Evolutionary conservation across 2,329 filamentous ascomycete genomes (phyloP).

Genomic region (Fusarium paranaense): DNA sequence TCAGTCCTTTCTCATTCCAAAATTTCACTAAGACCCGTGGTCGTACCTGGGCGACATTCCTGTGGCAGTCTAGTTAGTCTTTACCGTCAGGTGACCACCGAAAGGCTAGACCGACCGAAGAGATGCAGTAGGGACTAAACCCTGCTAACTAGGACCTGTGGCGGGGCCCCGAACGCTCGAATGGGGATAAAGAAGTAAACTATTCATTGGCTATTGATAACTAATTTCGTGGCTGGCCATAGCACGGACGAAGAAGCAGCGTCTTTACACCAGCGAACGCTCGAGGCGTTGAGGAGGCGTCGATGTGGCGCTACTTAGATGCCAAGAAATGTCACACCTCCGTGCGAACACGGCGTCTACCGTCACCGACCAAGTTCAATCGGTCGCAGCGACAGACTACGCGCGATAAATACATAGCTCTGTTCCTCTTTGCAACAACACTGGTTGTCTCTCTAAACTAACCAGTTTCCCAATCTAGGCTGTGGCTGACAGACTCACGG

Average conservation of each 20-base stretch:
- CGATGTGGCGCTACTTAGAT: not conserved
- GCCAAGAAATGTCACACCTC: constrained; percentile 7
- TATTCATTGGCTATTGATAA: not conserved
- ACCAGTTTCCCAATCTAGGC: not conserved
- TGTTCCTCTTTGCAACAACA: not conserved
- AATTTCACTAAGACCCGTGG: no score
- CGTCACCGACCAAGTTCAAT: not conserved
- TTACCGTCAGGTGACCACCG: no score
- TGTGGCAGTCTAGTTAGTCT: no score
- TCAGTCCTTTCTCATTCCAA: no score
- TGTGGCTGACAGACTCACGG: not conserved
- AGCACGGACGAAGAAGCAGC: not conserved
- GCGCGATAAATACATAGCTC: not conserved
- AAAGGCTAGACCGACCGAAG: not conserved
- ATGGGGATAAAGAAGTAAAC: not conserved
- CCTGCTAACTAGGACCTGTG: not conserved
- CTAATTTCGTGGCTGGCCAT: not conserved
- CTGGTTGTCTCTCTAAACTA: not conserved
- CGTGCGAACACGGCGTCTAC: constrained; percentile 1
- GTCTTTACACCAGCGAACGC: not conserved
- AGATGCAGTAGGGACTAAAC: not conserved
- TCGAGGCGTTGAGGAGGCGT: not conserved
- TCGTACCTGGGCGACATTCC: no score
- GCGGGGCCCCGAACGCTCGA: not conserved
- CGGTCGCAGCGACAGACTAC: not conserved